Evolutionary conservation across 2,329 filamentous ascomycete genomes (phyloP).

Genomic region (Diaporthe humulicola): DNA sequence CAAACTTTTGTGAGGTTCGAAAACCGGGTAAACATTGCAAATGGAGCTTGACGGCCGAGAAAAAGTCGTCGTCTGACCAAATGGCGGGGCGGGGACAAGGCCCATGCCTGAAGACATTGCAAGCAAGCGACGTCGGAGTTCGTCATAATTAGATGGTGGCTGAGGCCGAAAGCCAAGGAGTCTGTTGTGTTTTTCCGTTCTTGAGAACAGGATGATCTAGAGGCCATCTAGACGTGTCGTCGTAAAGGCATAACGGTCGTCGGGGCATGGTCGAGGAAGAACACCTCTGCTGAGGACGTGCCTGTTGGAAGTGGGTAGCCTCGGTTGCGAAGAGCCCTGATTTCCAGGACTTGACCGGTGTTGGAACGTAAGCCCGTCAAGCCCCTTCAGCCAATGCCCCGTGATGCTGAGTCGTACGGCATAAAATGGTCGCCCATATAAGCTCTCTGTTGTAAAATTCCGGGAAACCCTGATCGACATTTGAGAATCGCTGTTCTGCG

Average conservation of each 20-base stretch:
- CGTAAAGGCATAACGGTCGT: conserved; percentile 42
- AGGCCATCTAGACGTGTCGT: conserved; percentile 41
- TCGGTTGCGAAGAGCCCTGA: conserved; percentile 37
- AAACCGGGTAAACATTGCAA: conserved; percentile 18
- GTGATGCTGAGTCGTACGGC: conserved; percentile 40
- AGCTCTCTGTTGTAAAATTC: conserved; percentile 38
- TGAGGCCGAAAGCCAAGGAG: conserved; percentile 31
- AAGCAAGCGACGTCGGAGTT: conserved; percentile 30
- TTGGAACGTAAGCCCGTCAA: conserved; percentile 40
- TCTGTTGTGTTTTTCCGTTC: conserved; percentile 34
- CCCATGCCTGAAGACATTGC: conserved; percentile 21
- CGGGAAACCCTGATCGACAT: conserved; percentile 36
- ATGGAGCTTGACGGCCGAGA: not conserved
- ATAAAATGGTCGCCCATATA: conserved; percentile 42
- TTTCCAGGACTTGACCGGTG: conserved; percentile 25
- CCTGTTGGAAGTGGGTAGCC: conserved; percentile 35
- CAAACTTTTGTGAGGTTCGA: conserved; percentile 30
- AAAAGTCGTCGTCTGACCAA: conserved; percentile 3
- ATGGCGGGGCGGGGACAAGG: conserved; percentile 20
- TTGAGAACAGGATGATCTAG: conserved; percentile 37
- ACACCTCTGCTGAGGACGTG: conserved; percentile 36
- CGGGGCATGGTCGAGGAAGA: conserved; percentile 38
- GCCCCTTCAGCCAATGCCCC: conserved; percentile 40
- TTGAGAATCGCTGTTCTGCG: conserved; percentile 26
- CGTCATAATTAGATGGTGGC: conserved; percentile 34